Base-by-base conservation (phyloP, 306 rosid genomes). In the Pachyrhizus erosus region DNA sequence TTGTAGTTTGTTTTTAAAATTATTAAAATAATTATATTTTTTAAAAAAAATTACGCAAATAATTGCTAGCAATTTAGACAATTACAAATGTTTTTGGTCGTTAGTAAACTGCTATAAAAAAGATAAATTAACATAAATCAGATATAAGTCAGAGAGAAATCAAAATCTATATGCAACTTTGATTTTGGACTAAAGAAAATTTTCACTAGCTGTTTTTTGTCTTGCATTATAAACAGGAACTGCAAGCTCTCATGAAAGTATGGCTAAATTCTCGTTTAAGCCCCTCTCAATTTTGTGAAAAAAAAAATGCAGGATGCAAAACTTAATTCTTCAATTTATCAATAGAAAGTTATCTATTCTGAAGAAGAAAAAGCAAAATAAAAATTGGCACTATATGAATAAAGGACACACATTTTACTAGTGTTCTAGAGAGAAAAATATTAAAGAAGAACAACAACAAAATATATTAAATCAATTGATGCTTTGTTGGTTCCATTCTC, bases 401-500 rank as follows among this genome's bases (percentile, higher is more conserved):
- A 66, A 52, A 82, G 76, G 81, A 83, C 81, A 83, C 55, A 69
- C 66, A 68, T 67, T 72, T 61, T 73, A 76, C 65, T 61, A 73
- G 57, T 73, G 51, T 77, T 80, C 83, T 61, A 82, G 48, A 46
- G 72, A 26, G 15, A 21, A 26, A 48, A 6, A 51, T 21, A 60
- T 21, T 21, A 42, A 58, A 18, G 15, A 31, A 15, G 7, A 70
- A 10, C 0, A 52, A 14, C 3, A 39, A n/a, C 27, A 40, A 57
- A 61, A 65, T 2, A 61, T 45, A 40, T 80, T 76, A 93, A 61
- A 88, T 86, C 82, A 84, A 58, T 78, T 87, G 92, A 75, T 91
- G 89, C 84, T 89, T 94, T 57, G 97, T 91, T 60, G 89, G 91
- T 73, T 94, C 97, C 97, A 94, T 90, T 87, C 97, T 91, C 85